Percentiles rank a stretch among this genome's conserved stretches.
Evolutionary conservation across 306 rosid genomes (phyloP).

Genomic region (Casuarina glauca): DNA sequence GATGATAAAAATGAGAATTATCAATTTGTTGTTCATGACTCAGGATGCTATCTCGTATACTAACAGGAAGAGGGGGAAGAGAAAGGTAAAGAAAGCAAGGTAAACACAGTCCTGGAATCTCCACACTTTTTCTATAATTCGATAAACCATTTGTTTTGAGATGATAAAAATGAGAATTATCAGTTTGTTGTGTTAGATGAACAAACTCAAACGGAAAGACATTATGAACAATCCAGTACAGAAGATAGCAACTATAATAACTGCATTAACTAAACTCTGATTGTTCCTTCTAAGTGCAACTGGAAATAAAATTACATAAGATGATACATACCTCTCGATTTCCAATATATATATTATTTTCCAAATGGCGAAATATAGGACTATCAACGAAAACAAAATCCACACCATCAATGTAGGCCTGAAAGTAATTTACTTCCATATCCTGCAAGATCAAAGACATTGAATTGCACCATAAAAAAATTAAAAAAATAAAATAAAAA

Average conservation of each 20-base stretch:
- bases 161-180: neutral
- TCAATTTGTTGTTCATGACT: neutral
- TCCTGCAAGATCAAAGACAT: slow-evolving; percentile 54
- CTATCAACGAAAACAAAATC: slow-evolving; percentile 81
- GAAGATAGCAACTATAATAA: neutral
- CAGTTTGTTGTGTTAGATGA: neutral
- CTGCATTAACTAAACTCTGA: neutral
- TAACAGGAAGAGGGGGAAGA: neutral
- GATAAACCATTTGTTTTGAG: neutral
- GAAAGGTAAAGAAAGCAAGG: neutral
- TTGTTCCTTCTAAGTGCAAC: neutral
- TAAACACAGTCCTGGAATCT: neutral
- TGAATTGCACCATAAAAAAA: slow-evolving; percentile 20
- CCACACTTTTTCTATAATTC: neutral
- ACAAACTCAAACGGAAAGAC: neutral
- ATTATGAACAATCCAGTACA: neutral
- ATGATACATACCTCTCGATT: slow-evolving; percentile 62
- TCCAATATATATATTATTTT: slow-evolving; percentile 68
- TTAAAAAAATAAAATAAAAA: too few relatives aligned
- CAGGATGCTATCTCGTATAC: neutral
- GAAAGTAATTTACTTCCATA: slow-evolving; percentile 73
- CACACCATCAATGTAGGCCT: slow-evolving; percentile 78
- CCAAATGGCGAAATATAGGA: slow-evolving; percentile 52
- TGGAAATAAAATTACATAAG: slow-evolving; percentile 24
- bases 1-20: neutral